Evolutionary conservation across 371 early-diverging fungal species (phyloP).

Genomic region (Actinomucor elegans): DNA sequence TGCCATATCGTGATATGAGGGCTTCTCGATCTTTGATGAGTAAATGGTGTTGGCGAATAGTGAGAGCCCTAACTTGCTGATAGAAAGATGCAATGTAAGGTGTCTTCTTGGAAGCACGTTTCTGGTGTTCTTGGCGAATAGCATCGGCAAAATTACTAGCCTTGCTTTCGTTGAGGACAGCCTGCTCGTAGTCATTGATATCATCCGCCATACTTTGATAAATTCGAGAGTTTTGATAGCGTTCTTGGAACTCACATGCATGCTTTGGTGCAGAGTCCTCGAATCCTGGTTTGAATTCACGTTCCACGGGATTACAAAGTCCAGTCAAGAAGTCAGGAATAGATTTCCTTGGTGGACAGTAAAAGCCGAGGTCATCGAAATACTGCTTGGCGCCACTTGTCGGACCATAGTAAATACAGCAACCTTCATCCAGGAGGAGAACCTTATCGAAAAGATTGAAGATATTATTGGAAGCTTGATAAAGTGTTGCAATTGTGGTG

Average conservation of each 20-base stretch:
- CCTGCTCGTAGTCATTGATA: slow-evolving; percentile 36
- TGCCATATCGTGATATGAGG: slow-evolving; percentile 57
- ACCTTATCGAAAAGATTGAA: slow-evolving; percentile 78
- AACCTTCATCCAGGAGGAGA: slow-evolving; percentile 69
- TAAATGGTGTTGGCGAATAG: slow-evolving; percentile 64
- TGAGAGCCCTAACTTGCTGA: slow-evolving; percentile 61
- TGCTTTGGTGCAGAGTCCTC: slow-evolving; percentile 50
- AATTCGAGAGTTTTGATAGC: slow-evolving; percentile 39
- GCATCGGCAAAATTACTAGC: slow-evolving; percentile 51
- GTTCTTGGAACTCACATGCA: slow-evolving; percentile 47
- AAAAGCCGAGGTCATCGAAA: slow-evolving; percentile 69
- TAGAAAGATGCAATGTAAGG: slow-evolving; percentile 64
- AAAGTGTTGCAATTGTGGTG: slow-evolving; percentile 67
- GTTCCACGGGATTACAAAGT: slow-evolving; percentile 64
- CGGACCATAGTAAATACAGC: slow-evolving; percentile 75
- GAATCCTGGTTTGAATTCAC: slow-evolving; percentile 54
- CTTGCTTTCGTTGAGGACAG: slow-evolving; percentile 31
- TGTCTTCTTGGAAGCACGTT: slow-evolving; percentile 45
- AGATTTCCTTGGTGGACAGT: slow-evolving; percentile 71
- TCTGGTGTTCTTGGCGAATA: slow-evolving; percentile 53
- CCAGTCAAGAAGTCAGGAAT: slow-evolving; percentile 79
- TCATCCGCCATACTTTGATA: slow-evolving; percentile 33
- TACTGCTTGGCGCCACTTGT: slow-evolving; percentile 66
- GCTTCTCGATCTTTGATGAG: slow-evolving; percentile 47
- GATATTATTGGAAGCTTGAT: slow-evolving; percentile 75